phyloP scores from a whole-genome alignment of 441 rosid genomes.

The Adansonia gregorii region DNA sequence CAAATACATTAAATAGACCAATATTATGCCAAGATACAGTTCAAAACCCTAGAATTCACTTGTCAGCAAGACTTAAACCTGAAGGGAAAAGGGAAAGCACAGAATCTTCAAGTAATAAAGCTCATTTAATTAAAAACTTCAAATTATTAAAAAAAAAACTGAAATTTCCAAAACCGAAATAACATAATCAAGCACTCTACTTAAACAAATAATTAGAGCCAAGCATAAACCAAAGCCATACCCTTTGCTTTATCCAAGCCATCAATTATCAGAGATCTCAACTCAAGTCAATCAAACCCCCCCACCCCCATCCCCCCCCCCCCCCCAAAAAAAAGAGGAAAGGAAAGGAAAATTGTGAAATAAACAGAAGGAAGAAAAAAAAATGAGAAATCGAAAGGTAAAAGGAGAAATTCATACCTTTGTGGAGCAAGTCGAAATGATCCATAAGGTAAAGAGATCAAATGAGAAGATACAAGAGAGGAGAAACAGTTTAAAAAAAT shows the following conservation, averaged over 20 bases:
- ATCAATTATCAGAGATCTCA: conserved; percentile 34
- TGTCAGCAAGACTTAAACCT: conserved; percentile 3
- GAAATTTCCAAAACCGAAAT: not conserved
- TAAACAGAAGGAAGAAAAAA: not conserved
- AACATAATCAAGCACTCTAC: conserved; percentile 4
- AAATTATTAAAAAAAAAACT: not conserved
- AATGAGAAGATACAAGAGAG: not conserved
- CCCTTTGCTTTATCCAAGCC: conserved; percentile 18
- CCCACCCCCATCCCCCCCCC: too few species aligned
- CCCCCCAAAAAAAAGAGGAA: not conserved
- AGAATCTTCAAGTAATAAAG: not conserved
- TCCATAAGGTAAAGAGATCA: conserved; percentile 46
- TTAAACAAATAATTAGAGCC: conserved; percentile 9
- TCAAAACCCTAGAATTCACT: conserved; percentile 32
- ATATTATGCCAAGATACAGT: conserved; percentile 4
- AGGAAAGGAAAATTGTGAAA: not conserved
- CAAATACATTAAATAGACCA: conserved; percentile 10
- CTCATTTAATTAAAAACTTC: conserved; percentile 18
- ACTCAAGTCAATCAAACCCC: conserved; percentile 32
- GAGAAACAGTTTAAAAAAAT: not conserved
- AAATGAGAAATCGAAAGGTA: not conserved
- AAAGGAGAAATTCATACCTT: conserved; percentile 47
- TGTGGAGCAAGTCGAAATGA: conserved; percentile 66
- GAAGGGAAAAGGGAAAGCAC: not conserved
- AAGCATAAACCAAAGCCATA: conserved; percentile 23